Evolutionary conservation across 2,329 filamentous ascomycete genomes (phyloP).

Genomic region (Ophiostoma sp.): DNA sequence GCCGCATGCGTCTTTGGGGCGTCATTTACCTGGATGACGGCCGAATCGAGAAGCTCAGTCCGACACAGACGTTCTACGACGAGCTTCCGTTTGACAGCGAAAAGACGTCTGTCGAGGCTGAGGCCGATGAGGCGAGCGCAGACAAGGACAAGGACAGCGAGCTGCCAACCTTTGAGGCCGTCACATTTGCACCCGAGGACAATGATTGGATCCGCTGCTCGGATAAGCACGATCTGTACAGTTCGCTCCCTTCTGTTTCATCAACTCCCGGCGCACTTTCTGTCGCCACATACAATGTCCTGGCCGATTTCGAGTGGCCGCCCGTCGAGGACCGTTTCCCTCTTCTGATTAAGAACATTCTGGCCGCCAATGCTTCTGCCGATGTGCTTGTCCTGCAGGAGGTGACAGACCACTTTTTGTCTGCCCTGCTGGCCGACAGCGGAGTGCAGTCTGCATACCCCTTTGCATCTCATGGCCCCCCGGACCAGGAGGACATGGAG

Average conservation of each 20-base stretch:
- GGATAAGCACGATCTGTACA: slow-evolving; percentile 23
- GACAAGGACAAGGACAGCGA: background rate
- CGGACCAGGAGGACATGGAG: slow-evolving; percentile 50
- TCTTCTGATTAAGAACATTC: slow-evolving; percentile 46
- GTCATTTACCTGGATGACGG: slow-evolving; percentile 42
- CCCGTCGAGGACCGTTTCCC: slow-evolving; percentile 46
- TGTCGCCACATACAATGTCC: slow-evolving; percentile 54
- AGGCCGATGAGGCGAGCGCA: background rate
- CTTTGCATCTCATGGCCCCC: slow-evolving; percentile 59
- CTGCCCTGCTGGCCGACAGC: slow-evolving; percentile 51
- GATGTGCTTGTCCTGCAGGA: slow-evolving; percentile 61
- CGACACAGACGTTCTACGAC: slow-evolving; percentile 32
- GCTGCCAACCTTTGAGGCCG: slow-evolving; percentile 20
- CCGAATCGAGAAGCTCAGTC: slow-evolving; percentile 32
- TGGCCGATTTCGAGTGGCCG: slow-evolving; percentile 53
- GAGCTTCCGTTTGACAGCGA: slow-evolving; percentile 6
- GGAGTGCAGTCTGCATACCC: slow-evolving; percentile 52
- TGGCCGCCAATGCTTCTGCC: slow-evolving; percentile 44
- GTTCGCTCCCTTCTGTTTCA: background rate
- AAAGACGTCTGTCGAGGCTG: background rate
- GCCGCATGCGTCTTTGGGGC: slow-evolving; percentile 60
- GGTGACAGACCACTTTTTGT: slow-evolving; percentile 64
- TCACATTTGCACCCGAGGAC: slow-evolving; percentile 26
- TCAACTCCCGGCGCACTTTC: slow-evolving; percentile 31
- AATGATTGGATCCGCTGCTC: slow-evolving; percentile 22